Percentiles rank a stretch among this genome's conserved stretches.
Evolutionary conservation across 148 eudicot genomes (phyloP).

Genomic region (Vaccinium darrowii): DNA sequence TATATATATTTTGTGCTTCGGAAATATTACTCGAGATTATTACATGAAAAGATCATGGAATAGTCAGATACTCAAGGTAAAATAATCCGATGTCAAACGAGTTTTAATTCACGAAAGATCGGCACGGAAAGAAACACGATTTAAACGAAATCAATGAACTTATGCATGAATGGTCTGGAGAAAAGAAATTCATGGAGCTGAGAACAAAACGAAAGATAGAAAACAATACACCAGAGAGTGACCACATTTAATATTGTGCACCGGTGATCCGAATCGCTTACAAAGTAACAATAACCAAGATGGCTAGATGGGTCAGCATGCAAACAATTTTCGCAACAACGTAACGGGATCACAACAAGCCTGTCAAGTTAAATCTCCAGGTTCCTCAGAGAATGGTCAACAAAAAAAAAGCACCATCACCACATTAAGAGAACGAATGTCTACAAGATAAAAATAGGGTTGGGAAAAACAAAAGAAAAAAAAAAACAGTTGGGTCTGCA

Average conservation of each 20-base stretch:
- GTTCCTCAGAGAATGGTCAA: not conserved
- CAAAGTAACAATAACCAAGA: not conserved
- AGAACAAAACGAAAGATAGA: not conserved
- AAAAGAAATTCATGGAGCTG: too few relatives aligned
- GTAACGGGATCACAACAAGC: not conserved
- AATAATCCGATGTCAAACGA: not conserved
- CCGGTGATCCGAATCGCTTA: not conserved
- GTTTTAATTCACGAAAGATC: not conserved
- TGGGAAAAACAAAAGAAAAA: not conserved
- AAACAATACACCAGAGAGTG: not conserved
- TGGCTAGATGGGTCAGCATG: not conserved
- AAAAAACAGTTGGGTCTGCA: slow-evolving; percentile 6
- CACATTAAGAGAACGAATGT: not conserved
- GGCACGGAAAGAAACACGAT: not conserved
- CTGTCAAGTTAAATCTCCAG: not conserved
- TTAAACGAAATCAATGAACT: not conserved
- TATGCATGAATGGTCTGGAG: not conserved
- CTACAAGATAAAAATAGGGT: not conserved
- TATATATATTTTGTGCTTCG: too few relatives aligned
- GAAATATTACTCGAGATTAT: too few relatives aligned
- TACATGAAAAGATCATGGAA: too few relatives aligned
- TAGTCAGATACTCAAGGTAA: not conserved
- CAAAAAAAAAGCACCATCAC: not conserved
- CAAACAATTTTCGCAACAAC: not conserved
- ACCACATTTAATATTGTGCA: not conserved